Evolutionary conservation across 2,329 filamentous ascomycete species (phyloP).

Genomic region (Periconia digitata): DNA sequence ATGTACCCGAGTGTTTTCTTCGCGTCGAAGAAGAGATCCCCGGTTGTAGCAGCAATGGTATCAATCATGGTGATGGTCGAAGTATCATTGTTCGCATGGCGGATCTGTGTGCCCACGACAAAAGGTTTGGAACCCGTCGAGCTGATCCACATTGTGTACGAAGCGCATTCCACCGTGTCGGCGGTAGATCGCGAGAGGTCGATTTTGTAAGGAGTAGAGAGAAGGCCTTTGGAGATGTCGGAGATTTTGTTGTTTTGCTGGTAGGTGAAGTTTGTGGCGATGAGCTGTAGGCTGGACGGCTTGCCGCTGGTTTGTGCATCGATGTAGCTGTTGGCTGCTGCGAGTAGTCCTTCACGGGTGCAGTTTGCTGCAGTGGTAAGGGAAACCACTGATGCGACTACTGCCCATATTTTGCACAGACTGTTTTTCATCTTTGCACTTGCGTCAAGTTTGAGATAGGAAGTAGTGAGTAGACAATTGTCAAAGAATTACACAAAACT

Average conservation of each 20-base stretch:
- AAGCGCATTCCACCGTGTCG: conserved; percentile 28
- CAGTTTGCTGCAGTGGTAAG: conserved; percentile 17
- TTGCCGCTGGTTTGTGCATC: conserved; percentile 24
- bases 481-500: no score
- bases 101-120: conserved; percentile 31
- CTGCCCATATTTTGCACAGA: not conserved
- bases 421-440: not conserved
- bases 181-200: conserved; percentile 28
- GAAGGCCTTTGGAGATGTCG: conserved; percentile 21
- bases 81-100: conserved; percentile 25
- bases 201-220: conserved; percentile 22
- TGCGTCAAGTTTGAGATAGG: not conserved
- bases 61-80: conserved; percentile 26
- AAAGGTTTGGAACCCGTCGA: conserved; percentile 23
- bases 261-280: conserved; percentile 27
- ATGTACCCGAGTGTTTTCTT: conserved; percentile 30
- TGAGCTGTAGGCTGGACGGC: conserved; percentile 19
- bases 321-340: conserved; percentile 26
- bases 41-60: conserved; percentile 30
- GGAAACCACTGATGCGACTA: not conserved
- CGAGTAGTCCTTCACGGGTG: conserved; percentile 28
- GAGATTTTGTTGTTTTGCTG: conserved; percentile 33
- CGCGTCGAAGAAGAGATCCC: conserved; percentile 33
- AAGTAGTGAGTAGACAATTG: not conserved
- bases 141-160: conserved; percentile 33